These are phyloP conservation scores for Scheffersomyces stipitis DNA, from an alignment of 805 yeast species.

Conservation along the genomic window DNA sequence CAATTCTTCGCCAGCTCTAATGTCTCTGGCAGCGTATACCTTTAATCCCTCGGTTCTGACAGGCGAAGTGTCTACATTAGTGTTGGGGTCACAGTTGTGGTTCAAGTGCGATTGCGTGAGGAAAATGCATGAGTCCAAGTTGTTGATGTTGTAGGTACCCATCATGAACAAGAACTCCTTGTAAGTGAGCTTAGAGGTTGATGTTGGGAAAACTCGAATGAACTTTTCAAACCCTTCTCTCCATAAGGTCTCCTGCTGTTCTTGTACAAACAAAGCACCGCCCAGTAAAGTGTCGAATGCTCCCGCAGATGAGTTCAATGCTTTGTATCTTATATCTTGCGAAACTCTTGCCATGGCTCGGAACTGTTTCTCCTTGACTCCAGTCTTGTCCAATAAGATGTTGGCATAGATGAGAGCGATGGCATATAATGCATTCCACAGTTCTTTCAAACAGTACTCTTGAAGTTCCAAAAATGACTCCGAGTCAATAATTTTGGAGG, in stretches of 20 bases:
- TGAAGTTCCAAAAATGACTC: slow-evolving; percentile 56
- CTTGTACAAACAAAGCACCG: slow-evolving; percentile 54
- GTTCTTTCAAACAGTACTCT: slow-evolving; percentile 59
- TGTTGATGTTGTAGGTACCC: slow-evolving; percentile 76
- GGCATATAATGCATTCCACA: slow-evolving; percentile 70
- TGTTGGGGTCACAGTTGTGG: slow-evolving; percentile 76
- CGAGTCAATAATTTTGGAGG: slow-evolving; percentile 40
- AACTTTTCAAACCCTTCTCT: slow-evolving; percentile 53
- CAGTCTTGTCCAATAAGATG: slow-evolving; percentile 41
- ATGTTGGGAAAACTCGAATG: slow-evolving; percentile 45
- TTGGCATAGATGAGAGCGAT: slow-evolving; percentile 57
- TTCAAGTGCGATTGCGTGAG: slow-evolving; percentile 68
- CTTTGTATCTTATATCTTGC: slow-evolving; percentile 62
- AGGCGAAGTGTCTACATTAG: slow-evolving; percentile 45
- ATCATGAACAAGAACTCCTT: slow-evolving; percentile 59
- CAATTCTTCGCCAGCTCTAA: slow-evolving; percentile 66
- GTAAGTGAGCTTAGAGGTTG: slow-evolving; percentile 32
- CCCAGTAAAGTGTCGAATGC: slow-evolving; percentile 52
- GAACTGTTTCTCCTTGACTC: slow-evolving; percentile 45
- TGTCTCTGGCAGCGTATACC: slow-evolving; percentile 55
- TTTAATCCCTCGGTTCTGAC: slow-evolving; percentile 55
- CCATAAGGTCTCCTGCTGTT: slow-evolving; percentile 62
- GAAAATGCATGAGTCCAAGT: slow-evolving; percentile 62
- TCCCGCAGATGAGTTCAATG: slow-evolving; percentile 56
- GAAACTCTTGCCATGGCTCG: slow-evolving; percentile 66